Conservation (phyloP, 768 basidiomycete genomes). For the Galerina sulciceps region DNA sequence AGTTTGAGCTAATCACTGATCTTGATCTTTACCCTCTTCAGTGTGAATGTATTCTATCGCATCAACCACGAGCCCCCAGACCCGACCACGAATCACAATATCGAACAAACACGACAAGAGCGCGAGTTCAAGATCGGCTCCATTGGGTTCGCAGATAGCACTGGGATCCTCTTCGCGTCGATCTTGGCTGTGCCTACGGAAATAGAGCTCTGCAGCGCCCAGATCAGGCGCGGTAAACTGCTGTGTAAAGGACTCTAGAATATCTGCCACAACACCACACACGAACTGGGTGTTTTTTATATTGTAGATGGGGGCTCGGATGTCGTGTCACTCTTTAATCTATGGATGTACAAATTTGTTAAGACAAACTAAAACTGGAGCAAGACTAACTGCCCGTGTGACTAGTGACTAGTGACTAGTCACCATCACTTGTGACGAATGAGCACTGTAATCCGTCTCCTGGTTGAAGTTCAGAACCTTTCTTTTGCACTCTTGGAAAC, state of each 20-base stretch:
- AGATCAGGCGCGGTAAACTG: slow-evolving; percentile 70
- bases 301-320: too few species aligned
- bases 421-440: too few species aligned
- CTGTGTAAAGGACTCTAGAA: slow-evolving; percentile 67
- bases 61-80: slow-evolving; percentile 75
- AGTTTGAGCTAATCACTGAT: background rate
- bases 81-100: slow-evolving; percentile 46
- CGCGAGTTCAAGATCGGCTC: slow-evolving; percentile 91
- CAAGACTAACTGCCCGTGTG: too few species aligned
- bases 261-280: too few species aligned
- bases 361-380: too few species aligned
- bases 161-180: slow-evolving; percentile 70
- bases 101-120: slow-evolving; percentile 71
- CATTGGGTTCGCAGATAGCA: slow-evolving; percentile 84
- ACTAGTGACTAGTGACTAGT: too few species aligned
- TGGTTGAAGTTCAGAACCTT: too few species aligned
- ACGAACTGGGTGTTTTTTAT: too few species aligned
- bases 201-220: slow-evolving; percentile 73
- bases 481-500: too few species aligned
- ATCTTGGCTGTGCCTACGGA: slow-evolving; percentile 76
- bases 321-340: too few species aligned
- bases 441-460: too few species aligned
- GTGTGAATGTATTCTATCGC: slow-evolving; percentile 87
- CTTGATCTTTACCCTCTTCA: slow-evolving; percentile 29
- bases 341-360: too few species aligned